Evolutionary conservation across 768 basidiomycete species (phyloP).

Genomic region (Psilocybe sp.): DNA sequence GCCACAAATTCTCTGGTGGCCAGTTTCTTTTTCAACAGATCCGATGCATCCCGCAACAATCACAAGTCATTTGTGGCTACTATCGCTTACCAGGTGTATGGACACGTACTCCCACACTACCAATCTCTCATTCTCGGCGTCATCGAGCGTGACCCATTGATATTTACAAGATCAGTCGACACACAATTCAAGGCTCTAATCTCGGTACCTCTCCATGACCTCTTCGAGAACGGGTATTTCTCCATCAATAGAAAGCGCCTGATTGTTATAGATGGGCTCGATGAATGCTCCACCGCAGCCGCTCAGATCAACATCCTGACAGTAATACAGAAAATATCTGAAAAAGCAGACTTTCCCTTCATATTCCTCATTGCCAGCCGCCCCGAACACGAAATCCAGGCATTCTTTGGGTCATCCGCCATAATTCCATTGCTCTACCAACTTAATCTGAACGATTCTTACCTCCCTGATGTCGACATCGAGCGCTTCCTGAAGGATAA

Average conservation of each 20-base stretch:
- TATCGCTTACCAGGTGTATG: no score
- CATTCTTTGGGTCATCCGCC: neutral
- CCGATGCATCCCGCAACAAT: no score
- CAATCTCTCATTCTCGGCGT: no score
- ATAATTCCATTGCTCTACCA: neutral
- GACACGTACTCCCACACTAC: no score
- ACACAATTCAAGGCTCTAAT: no score
- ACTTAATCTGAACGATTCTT: neutral
- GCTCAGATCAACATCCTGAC: neutral
- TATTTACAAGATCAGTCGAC: no score
- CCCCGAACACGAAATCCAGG: neutral
- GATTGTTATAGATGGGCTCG: conserved; percentile 1
- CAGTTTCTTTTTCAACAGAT: no score
- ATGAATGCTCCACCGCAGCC: neutral
- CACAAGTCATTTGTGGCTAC: no score
- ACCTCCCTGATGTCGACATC: neutral
- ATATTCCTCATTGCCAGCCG: conserved; percentile 1
- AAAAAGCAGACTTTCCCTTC: neutral
- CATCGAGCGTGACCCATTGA: no score
- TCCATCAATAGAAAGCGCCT: neutral
- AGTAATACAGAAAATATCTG: neutral
- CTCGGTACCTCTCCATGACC: no score
- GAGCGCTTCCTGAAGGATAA: neutral
- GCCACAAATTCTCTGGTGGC: no score
- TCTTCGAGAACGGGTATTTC: no score